These are phyloP conservation scores for Naganishia vaughanmartiniae DNA, from an alignment of 768 basidiomycete genomes.

Conservation along the genomic window DNA sequence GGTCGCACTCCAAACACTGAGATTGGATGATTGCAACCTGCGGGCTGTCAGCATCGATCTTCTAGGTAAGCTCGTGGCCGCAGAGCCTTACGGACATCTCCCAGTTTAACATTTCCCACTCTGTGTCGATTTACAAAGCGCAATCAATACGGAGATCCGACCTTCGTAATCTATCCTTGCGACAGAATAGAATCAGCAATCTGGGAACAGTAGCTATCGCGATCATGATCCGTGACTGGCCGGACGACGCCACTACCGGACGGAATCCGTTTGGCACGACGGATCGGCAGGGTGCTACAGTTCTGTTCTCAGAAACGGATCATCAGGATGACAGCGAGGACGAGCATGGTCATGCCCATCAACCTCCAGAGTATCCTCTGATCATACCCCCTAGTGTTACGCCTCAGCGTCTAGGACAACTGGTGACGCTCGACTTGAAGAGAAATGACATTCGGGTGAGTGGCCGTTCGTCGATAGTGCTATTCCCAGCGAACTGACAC, in stretches of 20 bases:
- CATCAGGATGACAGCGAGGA: neutral
- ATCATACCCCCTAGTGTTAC: neutral
- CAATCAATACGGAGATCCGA: slow-evolving; percentile 68
- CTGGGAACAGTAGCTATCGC: slow-evolving; percentile 87
- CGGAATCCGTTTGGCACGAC: neutral
- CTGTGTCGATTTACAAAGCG: slow-evolving; percentile 62
- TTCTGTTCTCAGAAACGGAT: neutral
- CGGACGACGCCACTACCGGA: slow-evolving; percentile 61
- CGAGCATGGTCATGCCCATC: neutral
- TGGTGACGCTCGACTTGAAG: slow-evolving; percentile 84
- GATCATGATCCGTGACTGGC: slow-evolving; percentile 94
- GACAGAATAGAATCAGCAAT: slow-evolving; percentile 79
- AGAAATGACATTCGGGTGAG: slow-evolving; percentile 87
- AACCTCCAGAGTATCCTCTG: neutral
- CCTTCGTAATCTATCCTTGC: slow-evolving; percentile 81
- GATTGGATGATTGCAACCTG: slow-evolving; percentile 81
- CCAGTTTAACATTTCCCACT: neutral
- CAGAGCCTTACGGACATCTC: neutral
- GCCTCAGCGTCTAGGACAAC: slow-evolving; percentile 70
- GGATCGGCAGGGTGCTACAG: neutral
- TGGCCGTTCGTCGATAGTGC: slow-evolving; percentile 25
- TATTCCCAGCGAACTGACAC: too few relatives aligned
- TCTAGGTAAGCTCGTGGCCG: slow-evolving; percentile 61
- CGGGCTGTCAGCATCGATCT: slow-evolving; percentile 72
- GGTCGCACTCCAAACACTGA: slow-evolving; percentile 64